A percentile compares a stretch with the other conserved stretches of the same genome.
These are phyloP conservation scores for Neurospora sp. DNA, from an alignment of 495 filamentous ascomycete species.

Conservation along the genomic window DNA sequence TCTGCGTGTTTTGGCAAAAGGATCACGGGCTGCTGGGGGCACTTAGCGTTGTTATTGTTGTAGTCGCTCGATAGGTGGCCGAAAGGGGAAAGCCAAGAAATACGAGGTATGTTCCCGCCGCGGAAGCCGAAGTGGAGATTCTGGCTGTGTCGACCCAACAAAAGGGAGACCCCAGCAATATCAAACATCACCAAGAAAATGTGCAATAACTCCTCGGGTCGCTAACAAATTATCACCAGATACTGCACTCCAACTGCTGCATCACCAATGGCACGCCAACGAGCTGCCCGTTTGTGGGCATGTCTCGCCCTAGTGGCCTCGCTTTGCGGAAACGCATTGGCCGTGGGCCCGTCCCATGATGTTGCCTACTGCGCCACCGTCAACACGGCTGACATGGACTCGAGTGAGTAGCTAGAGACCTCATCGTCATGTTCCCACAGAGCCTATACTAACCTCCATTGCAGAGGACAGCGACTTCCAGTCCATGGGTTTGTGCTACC, in stretches of 20 bases:
- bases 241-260: neutral
- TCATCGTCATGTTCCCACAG: neutral
- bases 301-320: slow-evolving; percentile 8
- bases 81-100: neutral
- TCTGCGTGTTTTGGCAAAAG: neutral
- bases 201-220: neutral
- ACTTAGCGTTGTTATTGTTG: neutral
- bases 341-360: slow-evolving; percentile 18
- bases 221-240: neutral
- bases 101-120: neutral
- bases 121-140: neutral
- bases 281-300: slow-evolving; percentile 13
- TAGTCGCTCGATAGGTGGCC: neutral
- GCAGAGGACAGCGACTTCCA: slow-evolving; percentile 33
- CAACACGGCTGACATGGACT: slow-evolving; percentile 25
- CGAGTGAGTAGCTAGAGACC: slow-evolving; percentile 1
- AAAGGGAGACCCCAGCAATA: neutral
- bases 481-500: slow-evolving; percentile 34
- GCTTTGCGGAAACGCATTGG: slow-evolving; percentile 2
- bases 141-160: neutral
- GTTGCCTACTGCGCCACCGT: slow-evolving; percentile 31
- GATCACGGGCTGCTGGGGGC: neutral
- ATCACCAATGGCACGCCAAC: slow-evolving; percentile 15
- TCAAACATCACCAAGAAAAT: neutral
- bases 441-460: slow-evolving; percentile 1